Base-by-base conservation (phyloP, 2,329 filamentous ascomycete genomes). In the Cladophialophora yegresii region DNA sequence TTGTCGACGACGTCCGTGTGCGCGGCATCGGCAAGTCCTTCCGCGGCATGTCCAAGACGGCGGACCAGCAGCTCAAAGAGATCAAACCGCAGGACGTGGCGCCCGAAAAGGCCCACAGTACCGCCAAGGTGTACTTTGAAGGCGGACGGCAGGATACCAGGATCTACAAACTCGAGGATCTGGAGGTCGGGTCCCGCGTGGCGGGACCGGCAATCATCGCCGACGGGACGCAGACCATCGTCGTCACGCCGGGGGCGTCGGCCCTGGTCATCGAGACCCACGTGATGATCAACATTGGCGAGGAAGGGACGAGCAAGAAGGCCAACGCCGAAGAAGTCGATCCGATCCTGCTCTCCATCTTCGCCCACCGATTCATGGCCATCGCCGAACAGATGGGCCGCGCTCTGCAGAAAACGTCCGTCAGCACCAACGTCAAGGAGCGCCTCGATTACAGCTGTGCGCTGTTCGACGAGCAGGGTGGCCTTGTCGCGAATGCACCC, bases 11-110 rank as follows among this genome's bases (percentile, higher is more conserved):
- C 75, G 90, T 96, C 2, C 87, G 93, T 47, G 90, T 93, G 4
- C 84, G 93, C 62, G 92, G 92, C 13, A 96, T 96, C 67, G 93
- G 91, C 54, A 96, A 92, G 81, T 93, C 91, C 53, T 93, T 93
- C 75, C 84, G 90, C 59, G 88, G 89, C 53, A 80, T 89, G 32
- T 90, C 92, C 65, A 89, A 91, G 79, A 93, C 90, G 0, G 90
- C 96, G 3, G 92, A 96, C 69, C 84, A 92, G 73, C 92, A 96
- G 73, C 81, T 97, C 16, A 89, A 87, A 71, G 84, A 86, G 6
- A 82, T 93, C 64, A 85, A 84, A 65, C 82, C 85, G 0, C 84
- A 83, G 63, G 81, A 86, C 30, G 80, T 85, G 0, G 79, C 82
- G 3, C 78, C 80, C n/a, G 79, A 84, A 55, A 91, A 90, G 73